A percentile compares a stretch with the other conserved stretches of the same genome.
Conservation (phyloP, 768 basidiomycete species). For the Tylopilus plumbeoviolaceoides region DNA sequence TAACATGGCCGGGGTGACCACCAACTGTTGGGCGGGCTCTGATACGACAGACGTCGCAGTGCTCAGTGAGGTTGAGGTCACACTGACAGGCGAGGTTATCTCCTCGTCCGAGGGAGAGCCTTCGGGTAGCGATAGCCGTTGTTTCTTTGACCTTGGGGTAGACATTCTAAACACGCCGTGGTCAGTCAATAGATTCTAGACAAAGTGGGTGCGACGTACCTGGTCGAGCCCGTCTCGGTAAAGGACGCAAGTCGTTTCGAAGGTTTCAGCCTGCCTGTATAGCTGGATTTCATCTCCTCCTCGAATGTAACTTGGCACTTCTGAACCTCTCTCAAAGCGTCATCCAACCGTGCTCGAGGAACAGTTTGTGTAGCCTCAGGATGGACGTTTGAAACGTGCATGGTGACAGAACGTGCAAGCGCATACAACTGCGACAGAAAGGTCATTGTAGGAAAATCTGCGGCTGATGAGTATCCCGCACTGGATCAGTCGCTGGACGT, state of each 20-base stretch:
- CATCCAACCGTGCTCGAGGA: slow-evolving; percentile 18
- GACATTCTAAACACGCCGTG: slow-evolving; percentile 17
- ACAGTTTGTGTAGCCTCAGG: slow-evolving; percentile 7
- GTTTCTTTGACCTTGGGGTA: slow-evolving; percentile 37
- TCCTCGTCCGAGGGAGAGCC: slow-evolving; percentile 30
- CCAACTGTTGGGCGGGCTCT: slow-evolving; percentile 28
- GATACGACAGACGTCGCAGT: slow-evolving; percentile 39
- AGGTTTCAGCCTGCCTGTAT: slow-evolving; percentile 41
- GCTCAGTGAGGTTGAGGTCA: slow-evolving; percentile 44
- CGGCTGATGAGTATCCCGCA: neutral
- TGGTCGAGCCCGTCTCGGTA: slow-evolving; percentile 35
- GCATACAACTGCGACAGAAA: slow-evolving; percentile 49
- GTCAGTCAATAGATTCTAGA: neutral
- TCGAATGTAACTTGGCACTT: slow-evolving; percentile 31
- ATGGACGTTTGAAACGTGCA: slow-evolving; percentile 11
- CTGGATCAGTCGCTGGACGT: neutral
- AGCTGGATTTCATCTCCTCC: slow-evolving; percentile 35
- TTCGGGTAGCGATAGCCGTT: slow-evolving; percentile 38
- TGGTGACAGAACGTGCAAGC: slow-evolving; percentile 34
- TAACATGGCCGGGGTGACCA: slow-evolving; percentile 63
- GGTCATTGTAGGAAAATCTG: slow-evolving; percentile 35
- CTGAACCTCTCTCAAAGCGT: slow-evolving; percentile 33
- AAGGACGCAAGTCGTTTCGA: slow-evolving; percentile 46
- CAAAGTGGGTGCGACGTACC: slow-evolving; percentile 29
- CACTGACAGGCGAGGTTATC: slow-evolving; percentile 18